Percentiles rank a stretch among this genome's conserved stretches.
Evolutionary conservation across 805 yeast species (phyloP).

Genomic region (Maudiozyma barnettii): DNA sequence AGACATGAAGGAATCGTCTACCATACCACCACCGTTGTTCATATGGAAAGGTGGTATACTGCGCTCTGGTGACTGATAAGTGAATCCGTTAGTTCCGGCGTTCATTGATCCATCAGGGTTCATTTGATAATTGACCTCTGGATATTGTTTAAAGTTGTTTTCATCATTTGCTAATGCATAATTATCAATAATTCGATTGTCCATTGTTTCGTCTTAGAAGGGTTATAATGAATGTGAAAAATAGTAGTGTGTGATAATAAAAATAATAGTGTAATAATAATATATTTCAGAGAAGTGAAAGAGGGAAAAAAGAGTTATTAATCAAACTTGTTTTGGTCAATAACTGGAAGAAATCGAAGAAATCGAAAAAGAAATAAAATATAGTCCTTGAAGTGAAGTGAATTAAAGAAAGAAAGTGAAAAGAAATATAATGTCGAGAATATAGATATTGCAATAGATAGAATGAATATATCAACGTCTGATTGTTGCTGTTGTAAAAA

Average conservation of each 20-base stretch:
- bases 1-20: not conserved
- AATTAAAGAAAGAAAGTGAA: no score
- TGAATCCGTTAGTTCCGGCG: no score
- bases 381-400: no score
- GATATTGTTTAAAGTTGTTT: not conserved
- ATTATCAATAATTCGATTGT: not conserved
- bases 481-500: no score
- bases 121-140: conserved; percentile 1
- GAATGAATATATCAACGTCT: no score
- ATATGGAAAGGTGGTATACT: not conserved
- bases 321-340: not conserved
- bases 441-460: no score
- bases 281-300: not conserved
- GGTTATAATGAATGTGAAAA: not conserved
- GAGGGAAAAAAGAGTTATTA: not conserved
- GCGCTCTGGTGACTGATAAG: no score
- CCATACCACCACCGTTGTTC: not conserved
- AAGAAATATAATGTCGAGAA: no score
- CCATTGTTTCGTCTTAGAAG: not conserved
- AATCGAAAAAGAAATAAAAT: not conserved
- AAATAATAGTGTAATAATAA: not conserved
- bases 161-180: not conserved
- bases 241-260: no score
- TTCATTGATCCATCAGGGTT: not conserved
- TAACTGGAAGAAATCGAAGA: not conserved